phyloP scores from a whole-genome alignment of 1,139 yeast species.

The Hansenula sp. region DNA sequence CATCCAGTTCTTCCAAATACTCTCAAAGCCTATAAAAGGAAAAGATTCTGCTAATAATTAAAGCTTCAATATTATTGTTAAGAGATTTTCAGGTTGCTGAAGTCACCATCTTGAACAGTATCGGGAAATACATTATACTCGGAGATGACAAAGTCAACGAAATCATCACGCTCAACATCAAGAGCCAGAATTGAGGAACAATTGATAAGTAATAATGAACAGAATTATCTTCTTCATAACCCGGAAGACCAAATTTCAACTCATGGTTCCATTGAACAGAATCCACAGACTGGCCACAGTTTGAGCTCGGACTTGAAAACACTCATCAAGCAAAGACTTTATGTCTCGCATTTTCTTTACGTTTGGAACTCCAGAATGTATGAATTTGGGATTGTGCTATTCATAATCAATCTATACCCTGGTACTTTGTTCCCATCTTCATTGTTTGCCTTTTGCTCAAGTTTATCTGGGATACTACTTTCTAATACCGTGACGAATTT shows the following conservation, averaged over 20 bases:
- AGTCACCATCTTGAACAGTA: too few species aligned
- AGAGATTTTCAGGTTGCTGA: too few species aligned
- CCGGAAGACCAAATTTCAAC: not conserved
- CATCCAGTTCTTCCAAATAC: too few species aligned
- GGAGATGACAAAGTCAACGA: not conserved
- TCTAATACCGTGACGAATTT: constrained; percentile 24
- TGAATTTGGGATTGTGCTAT: constrained; percentile 31
- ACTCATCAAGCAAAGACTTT: constrained; percentile 14
- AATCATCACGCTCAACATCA: not conserved
- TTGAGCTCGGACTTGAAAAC: not conserved
- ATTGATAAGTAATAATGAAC: not conserved
- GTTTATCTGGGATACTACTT: constrained; percentile 25
- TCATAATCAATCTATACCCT: constrained; percentile 27
- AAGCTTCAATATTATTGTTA: too few species aligned
- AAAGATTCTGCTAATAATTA: too few species aligned
- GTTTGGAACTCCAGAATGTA: constrained; percentile 32
- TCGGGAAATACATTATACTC: not conserved
- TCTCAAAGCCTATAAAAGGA: too few species aligned
- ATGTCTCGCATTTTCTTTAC: constrained; percentile 28
- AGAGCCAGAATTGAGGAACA: not conserved
- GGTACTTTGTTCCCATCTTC: constrained; percentile 28
- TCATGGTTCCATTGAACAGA: not conserved
- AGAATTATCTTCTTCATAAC: constrained; percentile 1
- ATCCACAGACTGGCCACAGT: too few species aligned
- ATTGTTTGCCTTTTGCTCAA: constrained; percentile 26